Base-by-base conservation (phyloP, 2,329 filamentous ascomycete genomes). In the Sporothrix inflata region DNA sequence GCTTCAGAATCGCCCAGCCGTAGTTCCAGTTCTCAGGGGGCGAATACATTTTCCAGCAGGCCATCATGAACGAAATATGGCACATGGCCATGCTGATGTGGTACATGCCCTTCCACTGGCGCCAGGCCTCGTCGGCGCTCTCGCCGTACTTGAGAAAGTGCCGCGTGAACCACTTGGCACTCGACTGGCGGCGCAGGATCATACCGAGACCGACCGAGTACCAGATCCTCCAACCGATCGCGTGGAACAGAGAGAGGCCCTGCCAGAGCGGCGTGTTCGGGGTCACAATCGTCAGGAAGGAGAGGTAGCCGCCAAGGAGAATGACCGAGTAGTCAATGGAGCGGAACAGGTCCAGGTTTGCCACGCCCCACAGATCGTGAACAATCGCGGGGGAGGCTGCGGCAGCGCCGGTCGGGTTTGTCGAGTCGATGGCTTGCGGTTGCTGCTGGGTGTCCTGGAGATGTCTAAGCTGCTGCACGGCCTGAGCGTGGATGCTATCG, bases 61-160 rank as follows among this genome's bases (percentile, higher is more conserved):
- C 94, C 21, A 94, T 93, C 73, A 95, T 86, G 80, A 98, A 97
- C 72, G 93, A 95, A 24, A 91, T 87, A 78, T 97, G 95, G 81
- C 92, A 95, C 88, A 98, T 90, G 72, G 90, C 89, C 88, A 95
- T 94, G 82, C 93, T 97, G 76, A 98, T 86, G 79, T 99, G 94
- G 78, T 98, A 98, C 78, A 97, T 89, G 42, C 92, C 94, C 82
- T 98, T 98, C 96, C 96, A 99, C 80, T 99, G 95, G 72, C 92
- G 90, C 96, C 96, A 99, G 4, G 95, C 95, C 82, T 98, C 96
- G 74, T 92, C 91, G 3, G 91, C 91, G 74, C 88, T 94, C 80
- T 98, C 96, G 74, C 96, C 96, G 78, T 92, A 98, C 81, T 99
- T 99, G 82, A 99, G 88, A 79, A 98, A 99, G 83, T 99, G 96